Conservation (phyloP, 495 filamentous ascomycete genomes). For the Neurospora cerealis region DNA sequence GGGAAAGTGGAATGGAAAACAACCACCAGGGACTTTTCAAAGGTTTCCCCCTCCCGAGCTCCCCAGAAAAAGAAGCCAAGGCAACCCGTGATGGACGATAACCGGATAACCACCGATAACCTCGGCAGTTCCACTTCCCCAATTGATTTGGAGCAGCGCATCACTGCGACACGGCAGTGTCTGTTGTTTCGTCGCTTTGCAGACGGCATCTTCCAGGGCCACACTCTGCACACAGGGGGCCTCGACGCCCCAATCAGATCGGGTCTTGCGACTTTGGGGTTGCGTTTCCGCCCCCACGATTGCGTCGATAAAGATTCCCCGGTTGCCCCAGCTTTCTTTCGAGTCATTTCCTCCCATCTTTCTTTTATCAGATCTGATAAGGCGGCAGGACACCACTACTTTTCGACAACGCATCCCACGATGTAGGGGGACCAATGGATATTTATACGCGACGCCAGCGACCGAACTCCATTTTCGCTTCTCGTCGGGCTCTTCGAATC, state of each 20-base stretch:
- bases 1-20: background rate
- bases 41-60: background rate
- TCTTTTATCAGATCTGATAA: background rate
- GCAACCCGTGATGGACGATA: conserved; percentile 4
- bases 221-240: background rate
- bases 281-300: background rate
- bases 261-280: background rate
- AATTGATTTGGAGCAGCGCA: background rate
- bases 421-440: background rate
- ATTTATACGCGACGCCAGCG: background rate
- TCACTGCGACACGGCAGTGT: background rate
- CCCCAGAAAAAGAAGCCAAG: background rate
- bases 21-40: background rate
- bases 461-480: background rate
- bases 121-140: conserved; percentile 6
- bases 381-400: background rate
- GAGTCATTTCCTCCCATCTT: background rate
- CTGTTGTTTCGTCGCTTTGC: background rate
- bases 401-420: background rate
- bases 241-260: background rate
- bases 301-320: background rate
- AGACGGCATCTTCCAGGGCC: background rate
- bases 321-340: background rate
- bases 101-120: conserved; percentile 10
- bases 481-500: background rate